A percentile compares a stretch with the other conserved stretches of the same genome.
Conservation (phyloP, 148 eudicot genomes). For the Limonium bicolor region DNA sequence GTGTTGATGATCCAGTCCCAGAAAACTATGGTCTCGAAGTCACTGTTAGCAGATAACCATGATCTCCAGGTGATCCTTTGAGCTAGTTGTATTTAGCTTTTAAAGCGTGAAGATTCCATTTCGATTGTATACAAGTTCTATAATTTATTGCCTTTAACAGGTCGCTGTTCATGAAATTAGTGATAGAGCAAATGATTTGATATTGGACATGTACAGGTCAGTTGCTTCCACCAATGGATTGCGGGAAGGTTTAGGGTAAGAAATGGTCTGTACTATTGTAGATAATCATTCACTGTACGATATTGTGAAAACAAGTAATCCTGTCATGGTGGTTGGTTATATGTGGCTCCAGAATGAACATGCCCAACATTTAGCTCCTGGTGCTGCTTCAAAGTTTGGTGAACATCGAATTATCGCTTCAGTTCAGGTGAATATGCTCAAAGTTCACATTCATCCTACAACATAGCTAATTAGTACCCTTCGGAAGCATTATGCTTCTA, state of each 20-base stretch:
- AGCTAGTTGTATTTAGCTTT: neutral
- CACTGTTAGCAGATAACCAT: conserved; percentile 44
- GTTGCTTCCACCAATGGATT: conserved; percentile 51
- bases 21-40: conserved; percentile 68
- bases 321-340: no score
- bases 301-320: conserved; percentile 18
- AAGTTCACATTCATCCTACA: neutral
- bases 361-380: conserved; percentile 90
- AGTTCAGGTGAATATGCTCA: conserved; percentile 45
- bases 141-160: conserved; percentile 15
- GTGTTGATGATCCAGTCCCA: conserved; percentile 71
- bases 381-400: conserved; percentile 53
- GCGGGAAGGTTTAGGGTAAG: conserved; percentile 78
- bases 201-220: conserved; percentile 74
- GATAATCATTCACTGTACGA: no score
- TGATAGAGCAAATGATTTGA: conserved; percentile 74
- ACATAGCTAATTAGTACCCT: neutral
- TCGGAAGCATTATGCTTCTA: neutral
- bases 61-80: conserved; percentile 65
- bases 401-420: conserved; percentile 71
- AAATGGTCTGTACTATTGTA: no score
- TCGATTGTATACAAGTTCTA: neutral
- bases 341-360: conserved; percentile 75
- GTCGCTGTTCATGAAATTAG: conserved; percentile 96
- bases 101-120: neutral